A percentile compares a stretch with the other conserved stretches of the same genome.
Evolutionary conservation across 345 rosid genomes (phyloP).

Genomic region (Populus tremula): DNA sequence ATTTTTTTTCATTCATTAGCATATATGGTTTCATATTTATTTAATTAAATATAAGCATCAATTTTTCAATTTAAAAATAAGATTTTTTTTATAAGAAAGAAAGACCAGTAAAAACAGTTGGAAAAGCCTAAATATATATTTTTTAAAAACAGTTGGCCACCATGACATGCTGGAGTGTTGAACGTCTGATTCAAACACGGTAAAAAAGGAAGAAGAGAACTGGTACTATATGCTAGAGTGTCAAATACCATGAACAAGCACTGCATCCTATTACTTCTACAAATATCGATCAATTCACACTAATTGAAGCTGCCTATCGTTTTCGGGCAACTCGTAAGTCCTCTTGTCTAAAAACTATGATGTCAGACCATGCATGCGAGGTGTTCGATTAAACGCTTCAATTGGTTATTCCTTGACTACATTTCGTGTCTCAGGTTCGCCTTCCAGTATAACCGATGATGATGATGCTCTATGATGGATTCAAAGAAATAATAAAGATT

Average conservation of each 20-base stretch:
- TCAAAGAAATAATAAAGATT: slow-evolving; percentile 61
- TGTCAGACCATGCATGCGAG: not conserved
- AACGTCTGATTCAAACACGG: no score
- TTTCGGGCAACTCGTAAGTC: not conserved
- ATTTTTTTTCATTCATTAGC: no score
- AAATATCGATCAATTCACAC: not conserved
- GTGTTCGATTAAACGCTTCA: slow-evolving; percentile 15
- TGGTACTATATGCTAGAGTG: not conserved
- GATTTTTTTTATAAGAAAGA: no score
- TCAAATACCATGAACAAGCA: not conserved
- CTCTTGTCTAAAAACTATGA: not conserved
- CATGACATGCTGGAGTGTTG: no score
- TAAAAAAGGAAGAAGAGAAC: not conserved
- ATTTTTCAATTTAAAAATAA: no score
- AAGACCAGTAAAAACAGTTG: no score
- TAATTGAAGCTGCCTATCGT: not conserved
- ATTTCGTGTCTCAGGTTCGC: not conserved
- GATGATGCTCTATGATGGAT: slow-evolving; percentile 30
- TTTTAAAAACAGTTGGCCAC: no score
- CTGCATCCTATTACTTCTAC: not conserved
- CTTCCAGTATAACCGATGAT: not conserved
- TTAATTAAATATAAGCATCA: no score
- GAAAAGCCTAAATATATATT: no score
- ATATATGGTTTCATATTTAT: no score
- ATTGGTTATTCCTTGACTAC: not conserved